Percentiles rank a stretch among this genome's conserved stretches.
phyloP scores from a whole-genome alignment of 2,329 filamentous ascomycete genomes.

The Aciculosporium take region DNA sequence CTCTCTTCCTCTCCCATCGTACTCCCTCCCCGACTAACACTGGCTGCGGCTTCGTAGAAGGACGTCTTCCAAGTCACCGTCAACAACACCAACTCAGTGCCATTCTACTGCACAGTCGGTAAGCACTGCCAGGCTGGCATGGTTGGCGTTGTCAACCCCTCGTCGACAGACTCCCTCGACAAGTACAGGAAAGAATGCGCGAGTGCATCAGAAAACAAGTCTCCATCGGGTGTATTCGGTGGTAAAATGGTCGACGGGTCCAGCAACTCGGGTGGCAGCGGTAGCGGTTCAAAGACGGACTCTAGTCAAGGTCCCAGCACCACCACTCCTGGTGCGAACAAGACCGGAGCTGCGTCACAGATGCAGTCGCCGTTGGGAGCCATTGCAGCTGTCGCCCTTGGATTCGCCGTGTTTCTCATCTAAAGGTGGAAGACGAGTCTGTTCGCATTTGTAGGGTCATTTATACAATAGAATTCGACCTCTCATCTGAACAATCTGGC shows the following conservation, averaged over 20 bases:
- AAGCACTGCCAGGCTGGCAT: constrained; percentile 18
- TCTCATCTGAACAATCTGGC: not conserved
- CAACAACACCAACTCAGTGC: constrained; percentile 16
- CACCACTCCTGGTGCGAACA: not conserved
- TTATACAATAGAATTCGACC: not conserved
- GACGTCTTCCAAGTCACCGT: constrained; percentile 13
- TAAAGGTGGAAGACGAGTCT: not conserved
- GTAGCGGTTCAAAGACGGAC: not conserved
- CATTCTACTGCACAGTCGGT: constrained; percentile 16
- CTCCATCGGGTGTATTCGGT: constrained; percentile 7
- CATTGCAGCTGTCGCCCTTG: not conserved
- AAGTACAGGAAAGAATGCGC: constrained; percentile 8
- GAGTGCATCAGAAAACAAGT: constrained; percentile 4
- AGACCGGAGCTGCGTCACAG: constrained; percentile 1
- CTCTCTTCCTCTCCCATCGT: not conserved
- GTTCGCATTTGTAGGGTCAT: too few species aligned
- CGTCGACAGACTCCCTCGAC: constrained; percentile 10
- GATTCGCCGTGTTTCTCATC: constrained; percentile 4
- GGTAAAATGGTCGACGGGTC: constrained; percentile 5
- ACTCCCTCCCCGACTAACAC: constrained; percentile 3
- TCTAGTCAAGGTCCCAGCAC: not conserved
- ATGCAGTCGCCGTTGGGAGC: constrained; percentile 1
- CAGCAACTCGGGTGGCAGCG: not conserved
- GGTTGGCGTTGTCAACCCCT: constrained; percentile 18
- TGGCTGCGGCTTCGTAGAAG: constrained; percentile 2